Percentiles rank a stretch among this genome's conserved stretches.
phyloP scores from a whole-genome alignment of 495 filamentous ascomycete species.

The Evernia prunastri region DNA sequence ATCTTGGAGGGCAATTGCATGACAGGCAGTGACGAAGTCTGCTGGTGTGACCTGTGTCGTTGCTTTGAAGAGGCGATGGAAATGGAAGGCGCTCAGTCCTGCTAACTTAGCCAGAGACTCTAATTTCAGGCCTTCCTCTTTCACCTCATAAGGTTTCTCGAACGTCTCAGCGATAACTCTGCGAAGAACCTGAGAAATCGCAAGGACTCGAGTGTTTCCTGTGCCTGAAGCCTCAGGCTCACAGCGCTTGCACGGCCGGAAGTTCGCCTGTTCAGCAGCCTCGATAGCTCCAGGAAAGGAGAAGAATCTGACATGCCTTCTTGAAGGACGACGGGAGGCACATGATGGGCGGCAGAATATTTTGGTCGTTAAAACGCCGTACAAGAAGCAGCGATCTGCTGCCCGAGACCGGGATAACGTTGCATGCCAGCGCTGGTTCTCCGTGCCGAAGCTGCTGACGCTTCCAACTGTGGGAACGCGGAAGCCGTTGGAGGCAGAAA shows the following conservation, averaged over 20 bases:
- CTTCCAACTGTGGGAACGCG: too few relatives aligned
- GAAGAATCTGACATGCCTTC: conserved; percentile 56
- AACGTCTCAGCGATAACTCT: conserved; percentile 37
- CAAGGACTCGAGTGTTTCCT: conserved; percentile 38
- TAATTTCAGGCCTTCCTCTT: conserved; percentile 38
- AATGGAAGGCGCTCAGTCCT: conserved; percentile 53
- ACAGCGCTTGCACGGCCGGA: conserved; percentile 60
- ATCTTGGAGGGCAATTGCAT: conserved; percentile 18
- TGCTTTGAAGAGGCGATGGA: conserved; percentile 58
- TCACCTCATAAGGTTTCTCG: conserved; percentile 28
- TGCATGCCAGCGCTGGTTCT: conserved; percentile 49
- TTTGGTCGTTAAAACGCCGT: conserved; percentile 54
- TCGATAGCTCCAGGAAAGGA: conserved; percentile 36
- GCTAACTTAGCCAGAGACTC: conserved; percentile 47
- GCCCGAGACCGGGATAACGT: conserved; percentile 46
- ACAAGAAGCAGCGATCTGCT: conserved; percentile 50
- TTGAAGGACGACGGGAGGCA: conserved; percentile 52
- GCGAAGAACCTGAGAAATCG: conserved; percentile 33
- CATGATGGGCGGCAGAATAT: conserved; percentile 62
- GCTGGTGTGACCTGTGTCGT: conserved; percentile 55
- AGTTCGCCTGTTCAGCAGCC: conserved; percentile 51
- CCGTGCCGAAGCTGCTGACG: conserved; percentile 3
- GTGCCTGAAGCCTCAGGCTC: conserved; percentile 40
- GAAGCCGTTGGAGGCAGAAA: not conserved
- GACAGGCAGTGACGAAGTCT: conserved; percentile 34